phyloP scores from a whole-genome alignment of 1,284 basidiomycete genomes.

The Pterulicium gracile region DNA sequence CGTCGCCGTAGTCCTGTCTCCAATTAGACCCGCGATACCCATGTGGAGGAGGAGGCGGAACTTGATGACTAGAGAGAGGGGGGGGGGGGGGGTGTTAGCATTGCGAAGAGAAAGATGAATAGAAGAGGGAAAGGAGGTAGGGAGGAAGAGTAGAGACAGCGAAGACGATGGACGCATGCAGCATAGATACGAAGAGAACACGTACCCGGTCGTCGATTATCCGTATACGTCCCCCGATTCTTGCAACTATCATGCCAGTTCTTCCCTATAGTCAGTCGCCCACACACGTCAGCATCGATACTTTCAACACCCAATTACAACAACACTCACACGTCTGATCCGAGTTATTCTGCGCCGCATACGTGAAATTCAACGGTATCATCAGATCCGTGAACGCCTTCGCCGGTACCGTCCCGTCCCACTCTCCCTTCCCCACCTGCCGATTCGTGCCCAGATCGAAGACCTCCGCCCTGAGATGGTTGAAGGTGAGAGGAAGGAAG shows the following conservation, averaged over 20 bases:
- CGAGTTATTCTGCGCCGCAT: slow-evolving; percentile 67
- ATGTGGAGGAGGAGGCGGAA: slow-evolving; percentile 61
- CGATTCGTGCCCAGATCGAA: slow-evolving; percentile 54
- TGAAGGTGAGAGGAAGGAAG: slow-evolving; percentile 67
- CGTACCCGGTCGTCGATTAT: slow-evolving; percentile 53
- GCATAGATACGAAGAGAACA: too few relatives aligned
- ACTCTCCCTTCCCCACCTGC: slow-evolving; percentile 54
- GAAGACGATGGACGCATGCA: too few relatives aligned
- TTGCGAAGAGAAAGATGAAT: slow-evolving; percentile 9
- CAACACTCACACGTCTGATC: slow-evolving; percentile 66
- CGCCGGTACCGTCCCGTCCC: slow-evolving; percentile 49
- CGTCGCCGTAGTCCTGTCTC: slow-evolving; percentile 39
- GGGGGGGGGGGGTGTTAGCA: slow-evolving; percentile 1
- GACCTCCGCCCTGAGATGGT: slow-evolving; percentile 49
- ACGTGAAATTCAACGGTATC: slow-evolving; percentile 73
- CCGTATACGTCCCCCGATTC: slow-evolving; percentile 39
- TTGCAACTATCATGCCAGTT: slow-evolving; percentile 76
- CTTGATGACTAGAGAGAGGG: slow-evolving; percentile 45
- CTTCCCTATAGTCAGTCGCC: slow-evolving; percentile 35
- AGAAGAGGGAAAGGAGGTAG: neutral
- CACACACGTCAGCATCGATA: neutral
- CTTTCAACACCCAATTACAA: slow-evolving; percentile 2
- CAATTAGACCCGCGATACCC: slow-evolving; percentile 60
- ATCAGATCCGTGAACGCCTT: slow-evolving; percentile 49
- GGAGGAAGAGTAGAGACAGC: too few relatives aligned